Evolutionary conservation across 345 rosid genomes (phyloP).

Genomic region (Aethionema arabicum): DNA sequence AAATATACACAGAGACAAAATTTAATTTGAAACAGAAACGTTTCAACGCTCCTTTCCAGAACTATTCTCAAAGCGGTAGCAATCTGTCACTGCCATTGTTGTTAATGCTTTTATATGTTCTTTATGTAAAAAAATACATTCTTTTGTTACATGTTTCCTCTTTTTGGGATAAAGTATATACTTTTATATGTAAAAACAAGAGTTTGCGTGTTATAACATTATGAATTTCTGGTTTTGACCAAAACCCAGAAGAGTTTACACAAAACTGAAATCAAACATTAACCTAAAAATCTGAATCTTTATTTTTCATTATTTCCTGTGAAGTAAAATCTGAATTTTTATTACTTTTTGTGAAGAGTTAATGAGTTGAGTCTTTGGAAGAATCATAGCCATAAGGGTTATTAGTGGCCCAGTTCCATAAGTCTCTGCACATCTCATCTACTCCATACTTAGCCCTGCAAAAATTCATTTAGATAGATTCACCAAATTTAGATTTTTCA

Average conservation of each 20-base stretch:
- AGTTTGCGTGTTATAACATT: too few relatives aligned
- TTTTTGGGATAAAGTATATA: too few relatives aligned
- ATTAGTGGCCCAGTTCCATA: conserved; percentile 95
- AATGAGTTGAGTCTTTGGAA: conserved; percentile 23
- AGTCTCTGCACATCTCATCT: conserved; percentile 93
- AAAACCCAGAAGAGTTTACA: too few relatives aligned
- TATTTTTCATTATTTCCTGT: background rate
- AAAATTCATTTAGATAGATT: background rate
- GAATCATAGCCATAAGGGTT: conserved; percentile 87
- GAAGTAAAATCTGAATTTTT: conserved; percentile 4
- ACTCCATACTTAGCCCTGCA: conserved; percentile 79
- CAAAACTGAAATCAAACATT: background rate
- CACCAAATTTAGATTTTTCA: background rate
- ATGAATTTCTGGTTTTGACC: too few relatives aligned
- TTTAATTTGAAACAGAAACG: conserved; percentile 22
- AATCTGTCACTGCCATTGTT: too few relatives aligned
- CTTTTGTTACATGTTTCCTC: too few relatives aligned
- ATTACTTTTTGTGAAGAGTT: background rate
- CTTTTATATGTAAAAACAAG: too few relatives aligned
- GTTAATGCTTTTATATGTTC: too few relatives aligned
- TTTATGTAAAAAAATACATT: too few relatives aligned
- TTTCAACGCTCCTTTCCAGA: conserved; percentile 5
- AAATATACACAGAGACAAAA: too few relatives aligned
- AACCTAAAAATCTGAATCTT: conserved; percentile 5
- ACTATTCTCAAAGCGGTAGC: too few relatives aligned